Conservation (phyloP, 2,329 filamentous ascomycete genomes). For the Colletotrichum destructivum region DNA sequence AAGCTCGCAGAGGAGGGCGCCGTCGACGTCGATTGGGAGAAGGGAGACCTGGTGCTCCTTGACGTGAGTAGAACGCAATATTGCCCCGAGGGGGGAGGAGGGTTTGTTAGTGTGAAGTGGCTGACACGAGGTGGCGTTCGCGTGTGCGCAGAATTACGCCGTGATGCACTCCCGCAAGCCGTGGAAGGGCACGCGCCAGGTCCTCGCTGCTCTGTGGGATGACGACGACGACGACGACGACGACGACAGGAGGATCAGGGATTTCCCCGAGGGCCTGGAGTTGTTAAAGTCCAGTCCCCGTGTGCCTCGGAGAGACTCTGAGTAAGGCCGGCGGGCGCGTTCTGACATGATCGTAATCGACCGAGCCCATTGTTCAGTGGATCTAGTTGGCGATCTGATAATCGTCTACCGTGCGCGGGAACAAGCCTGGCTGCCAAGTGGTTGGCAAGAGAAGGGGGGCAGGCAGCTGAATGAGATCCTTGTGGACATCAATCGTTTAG, state of each 20-base stretch:
- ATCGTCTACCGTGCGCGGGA: background rate
- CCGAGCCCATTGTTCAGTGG: background rate
- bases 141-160: constrained; percentile 49
- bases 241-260: constrained; percentile 44
- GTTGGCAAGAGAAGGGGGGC: too few species aligned
- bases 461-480: too few species aligned
- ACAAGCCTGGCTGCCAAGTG: too few species aligned
- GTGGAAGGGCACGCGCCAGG: constrained; percentile 50
- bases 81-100: too few species aligned
- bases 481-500: too few species aligned
- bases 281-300: constrained; percentile 41
- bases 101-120: constrained; percentile 16
- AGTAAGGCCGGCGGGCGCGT: background rate
- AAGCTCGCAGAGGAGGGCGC: constrained; percentile 47
- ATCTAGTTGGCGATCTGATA: background rate
- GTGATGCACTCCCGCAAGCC: constrained; percentile 52
- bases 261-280: constrained; percentile 46
- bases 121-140: constrained; percentile 15
- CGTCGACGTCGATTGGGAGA: constrained; percentile 49
- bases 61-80: constrained; percentile 46
- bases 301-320: constrained; percentile 20
- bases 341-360: background rate
- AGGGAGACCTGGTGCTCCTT: constrained; percentile 50
- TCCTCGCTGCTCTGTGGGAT: constrained; percentile 53
- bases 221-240: constrained; percentile 21